phyloP scores from a whole-genome alignment of 2,329 filamentous ascomycete genomes.

The Pezicula neosporulosa region DNA sequence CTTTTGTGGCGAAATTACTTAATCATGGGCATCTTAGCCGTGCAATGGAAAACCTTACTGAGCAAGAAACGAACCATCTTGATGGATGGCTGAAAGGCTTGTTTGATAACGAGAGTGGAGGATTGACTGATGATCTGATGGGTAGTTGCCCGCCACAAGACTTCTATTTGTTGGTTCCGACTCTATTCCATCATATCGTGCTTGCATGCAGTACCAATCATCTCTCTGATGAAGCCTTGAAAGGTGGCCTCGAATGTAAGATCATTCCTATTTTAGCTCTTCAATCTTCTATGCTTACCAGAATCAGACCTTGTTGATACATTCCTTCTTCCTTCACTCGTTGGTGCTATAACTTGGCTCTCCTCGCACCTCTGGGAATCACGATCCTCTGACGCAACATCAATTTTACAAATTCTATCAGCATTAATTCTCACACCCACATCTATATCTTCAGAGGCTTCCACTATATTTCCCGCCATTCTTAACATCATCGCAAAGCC shows the following conservation, averaged over 20 bases:
- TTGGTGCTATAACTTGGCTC: slow-evolving; percentile 71
- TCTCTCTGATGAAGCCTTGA: slow-evolving; percentile 66
- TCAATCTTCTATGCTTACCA: slow-evolving; percentile 10
- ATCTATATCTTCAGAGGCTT: slow-evolving; percentile 65
- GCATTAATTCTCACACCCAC: slow-evolving; percentile 64
- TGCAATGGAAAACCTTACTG: slow-evolving; percentile 55
- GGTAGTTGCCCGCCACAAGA: slow-evolving; percentile 78
- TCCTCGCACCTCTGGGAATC: slow-evolving; percentile 67
- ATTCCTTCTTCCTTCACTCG: slow-evolving; percentile 74
- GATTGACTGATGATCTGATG: slow-evolving; percentile 77
- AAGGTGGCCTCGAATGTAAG: slow-evolving; percentile 73
- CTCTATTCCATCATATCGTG: slow-evolving; percentile 72
- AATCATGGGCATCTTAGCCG: slow-evolving; percentile 55
- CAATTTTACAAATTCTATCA: slow-evolving; percentile 68
- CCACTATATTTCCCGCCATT: slow-evolving; percentile 66
- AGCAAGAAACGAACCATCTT: slow-evolving; percentile 61
- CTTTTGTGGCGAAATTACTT: slow-evolving; percentile 67
- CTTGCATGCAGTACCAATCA: slow-evolving; percentile 63
- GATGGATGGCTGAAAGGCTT: slow-evolving; percentile 74
- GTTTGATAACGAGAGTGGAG: slow-evolving; percentile 70
- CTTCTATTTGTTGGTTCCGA: slow-evolving; percentile 76
- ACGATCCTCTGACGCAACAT: slow-evolving; percentile 55
- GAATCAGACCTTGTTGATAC: slow-evolving; percentile 68
- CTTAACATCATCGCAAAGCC: slow-evolving; percentile 68
- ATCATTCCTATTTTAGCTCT: slow-evolving; percentile 10